phyloP scores from a whole-genome alignment of 1,139 yeast genomes.

The Blastobotrys illinoisensis region DNA sequence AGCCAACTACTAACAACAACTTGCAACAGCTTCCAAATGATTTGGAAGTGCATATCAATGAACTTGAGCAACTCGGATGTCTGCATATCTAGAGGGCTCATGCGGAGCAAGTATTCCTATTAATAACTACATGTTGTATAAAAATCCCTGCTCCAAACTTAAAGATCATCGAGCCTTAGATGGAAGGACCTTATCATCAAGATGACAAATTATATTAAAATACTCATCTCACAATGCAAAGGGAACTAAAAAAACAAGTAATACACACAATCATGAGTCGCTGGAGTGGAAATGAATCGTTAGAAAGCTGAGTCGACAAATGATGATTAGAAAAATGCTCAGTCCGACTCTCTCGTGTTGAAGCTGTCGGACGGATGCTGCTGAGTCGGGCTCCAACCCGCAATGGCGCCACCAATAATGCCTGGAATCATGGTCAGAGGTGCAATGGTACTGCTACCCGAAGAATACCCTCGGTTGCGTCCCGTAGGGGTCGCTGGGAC shows the following conservation, averaged over 20 bases:
- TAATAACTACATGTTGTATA: no score
- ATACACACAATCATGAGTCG: not conserved
- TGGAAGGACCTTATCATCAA: not conserved
- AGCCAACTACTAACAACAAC: no score
- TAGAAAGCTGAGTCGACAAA: not conserved
- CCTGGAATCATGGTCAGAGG: constrained; percentile 49
- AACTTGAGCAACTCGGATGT: no score
- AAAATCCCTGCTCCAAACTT: no score
- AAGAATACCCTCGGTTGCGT: constrained; percentile 18
- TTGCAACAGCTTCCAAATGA: no score
- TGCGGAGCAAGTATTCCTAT: no score
- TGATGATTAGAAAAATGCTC: not conserved
- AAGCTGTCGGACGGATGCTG: not conserved
- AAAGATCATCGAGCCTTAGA: not conserved
- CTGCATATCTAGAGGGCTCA: no score
- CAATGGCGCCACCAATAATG: constrained; percentile 50
- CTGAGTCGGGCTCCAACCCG: constrained; percentile 31
- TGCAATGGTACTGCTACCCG: constrained; percentile 32
- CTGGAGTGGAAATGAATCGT: not conserved
- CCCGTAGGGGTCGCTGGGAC: constrained; percentile 21
- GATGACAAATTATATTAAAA: not conserved
- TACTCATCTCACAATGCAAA: not conserved
- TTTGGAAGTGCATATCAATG: no score
- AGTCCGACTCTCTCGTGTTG: not conserved
- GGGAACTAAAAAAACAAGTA: not conserved